Base-by-base conservation (phyloP, 768 basidiomycete species). In the Suillus subluteus region DNA sequence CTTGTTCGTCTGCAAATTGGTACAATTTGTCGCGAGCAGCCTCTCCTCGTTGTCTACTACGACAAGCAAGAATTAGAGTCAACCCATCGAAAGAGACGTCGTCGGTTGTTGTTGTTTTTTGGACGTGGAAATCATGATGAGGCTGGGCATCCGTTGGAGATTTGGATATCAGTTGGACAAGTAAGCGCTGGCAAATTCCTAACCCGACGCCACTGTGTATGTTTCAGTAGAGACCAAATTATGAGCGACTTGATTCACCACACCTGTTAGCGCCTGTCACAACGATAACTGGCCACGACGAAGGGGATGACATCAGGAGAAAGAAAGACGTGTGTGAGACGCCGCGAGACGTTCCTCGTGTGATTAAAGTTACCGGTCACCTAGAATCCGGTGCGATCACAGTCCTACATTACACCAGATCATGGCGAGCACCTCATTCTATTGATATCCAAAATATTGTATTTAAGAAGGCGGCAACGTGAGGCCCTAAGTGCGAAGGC, bases 41-140 rank as follows among this genome's bases (percentile, higher is more conserved):
- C 67, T 88, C 84, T 2, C 90, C 94, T 5, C 88, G 84, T 67
- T 85, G 82, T 46, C 76, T 79, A 68, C 82, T 92, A 63, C 94
- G 84, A 74, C 94, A 95, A 0, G 93, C 94, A 84, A 96, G 82
- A 68, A 96, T 86, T 32, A 96, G 79, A 0, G 90, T 94, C 58
- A 94, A 71, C 7, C 88, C 88, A 21, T 83, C 80, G 70, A 82
- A 87, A 9, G 77, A 75, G 15, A 71, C 64, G 48, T 67, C 64
- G 35, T 70, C 68, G 74, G 67, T 65, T 65, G 67, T 65, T 65
- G 65, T 64, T 62, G 32, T 66, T 66, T 56, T 70, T 66, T 41
- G 61, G 52, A 63, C 65, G 56, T 73, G 70, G 63, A 23, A 68
- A 40, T 13, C 54, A 58, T 59, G 76, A 67, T 83, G 81, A 2